Evolutionary conservation across 148 eudicot genomes (phyloP), one percentile per base, ranked within the genome.

Genomic region (Rhododendron mucronatum): DNA sequence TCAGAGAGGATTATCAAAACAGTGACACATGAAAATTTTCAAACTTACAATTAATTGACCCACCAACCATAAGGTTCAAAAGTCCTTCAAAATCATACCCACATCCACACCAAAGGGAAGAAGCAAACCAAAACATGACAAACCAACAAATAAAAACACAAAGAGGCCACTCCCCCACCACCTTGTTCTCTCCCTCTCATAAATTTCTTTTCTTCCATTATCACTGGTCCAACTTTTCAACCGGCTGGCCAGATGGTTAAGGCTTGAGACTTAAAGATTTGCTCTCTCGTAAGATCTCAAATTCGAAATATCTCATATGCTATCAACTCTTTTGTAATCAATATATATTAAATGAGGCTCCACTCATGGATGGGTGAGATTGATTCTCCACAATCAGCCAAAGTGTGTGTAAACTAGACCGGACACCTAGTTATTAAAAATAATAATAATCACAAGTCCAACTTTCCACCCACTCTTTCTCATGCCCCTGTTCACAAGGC

Each of bases 221-320:
- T 86, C 86, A n/a, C 79, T 20, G 51, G 83, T 67, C 79, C 86
- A 83, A 85, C 83, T 82, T 47, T 69, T 45, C 71, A 44, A 15
- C 50, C 2, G 2, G 11, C 1, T 47, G 11, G 59, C 6, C 1
- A 0, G 21, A 3, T 14, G 59, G 0, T 15, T 0, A 55, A 15
- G 1, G 6, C 3, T 55, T 14, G 5, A 55, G 20, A 14, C 20
- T 55, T 14, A 55, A 55, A 0, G 6, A 55, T 55, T 55, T 55
- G 21, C 0, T 14, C 20, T 51, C 1, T 51, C 13, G 3, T 51
- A 13, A 51, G 55, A 13, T 13, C 0, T 51, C 14, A 51, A 2
- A 15, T 55, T 12, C 18, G 20, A 55, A 55, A 55, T 2, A 3
- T 11, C 16, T 51, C 1, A 51, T 0, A 3, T 51, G 16, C 3